A percentile compares a stretch with the other conserved stretches of the same genome.
phyloP scores from a whole-genome alignment of 83 land plant species.

The Isoetes engelmannii region DNA sequence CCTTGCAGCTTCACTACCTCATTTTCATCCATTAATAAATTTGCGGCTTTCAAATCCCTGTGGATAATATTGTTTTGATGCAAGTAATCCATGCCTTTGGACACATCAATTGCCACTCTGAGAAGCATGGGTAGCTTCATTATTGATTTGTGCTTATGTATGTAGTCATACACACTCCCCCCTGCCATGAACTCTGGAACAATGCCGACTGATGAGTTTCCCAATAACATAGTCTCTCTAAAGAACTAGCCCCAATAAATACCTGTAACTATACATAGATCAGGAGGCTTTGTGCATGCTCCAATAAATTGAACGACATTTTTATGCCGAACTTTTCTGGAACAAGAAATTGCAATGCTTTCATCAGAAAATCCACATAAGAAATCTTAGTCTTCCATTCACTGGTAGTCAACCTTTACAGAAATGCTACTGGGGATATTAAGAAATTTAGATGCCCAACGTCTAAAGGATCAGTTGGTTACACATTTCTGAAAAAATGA shows the following conservation, averaged over 20 bases:
- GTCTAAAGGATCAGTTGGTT: too few species aligned
- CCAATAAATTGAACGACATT: slow-evolving; percentile 98
- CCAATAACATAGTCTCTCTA: background rate
- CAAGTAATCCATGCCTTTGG: slow-evolving; percentile 97
- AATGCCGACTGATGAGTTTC: background rate
- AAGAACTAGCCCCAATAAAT: background rate
- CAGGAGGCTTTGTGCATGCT: slow-evolving; percentile 89
- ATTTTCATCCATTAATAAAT: slow-evolving; percentile 95
- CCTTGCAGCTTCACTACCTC: slow-evolving; percentile 40
- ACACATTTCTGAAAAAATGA: too few species aligned
- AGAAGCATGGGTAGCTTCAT: slow-evolving; percentile 79
- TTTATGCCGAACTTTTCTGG: slow-evolving; percentile 94
- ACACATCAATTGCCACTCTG: slow-evolving; percentile 88
- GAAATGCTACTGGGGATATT: too few species aligned
- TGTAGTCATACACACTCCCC: slow-evolving; percentile 91
- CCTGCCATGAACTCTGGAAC: slow-evolving; percentile 86
- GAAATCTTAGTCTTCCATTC: background rate
- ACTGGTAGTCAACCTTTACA: too few species aligned
- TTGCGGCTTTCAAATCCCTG: slow-evolving; percentile 92
- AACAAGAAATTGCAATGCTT: background rate
- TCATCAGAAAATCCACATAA: background rate
- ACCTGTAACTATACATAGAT: slow-evolving; percentile 92
- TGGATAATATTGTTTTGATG: slow-evolving; percentile 97
- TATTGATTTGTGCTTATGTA: slow-evolving; percentile 75
- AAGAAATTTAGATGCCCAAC: too few species aligned